Evolutionary conservation across 306 rosid genomes (phyloP).

Genomic region (Casuarina equisetifolia): DNA sequence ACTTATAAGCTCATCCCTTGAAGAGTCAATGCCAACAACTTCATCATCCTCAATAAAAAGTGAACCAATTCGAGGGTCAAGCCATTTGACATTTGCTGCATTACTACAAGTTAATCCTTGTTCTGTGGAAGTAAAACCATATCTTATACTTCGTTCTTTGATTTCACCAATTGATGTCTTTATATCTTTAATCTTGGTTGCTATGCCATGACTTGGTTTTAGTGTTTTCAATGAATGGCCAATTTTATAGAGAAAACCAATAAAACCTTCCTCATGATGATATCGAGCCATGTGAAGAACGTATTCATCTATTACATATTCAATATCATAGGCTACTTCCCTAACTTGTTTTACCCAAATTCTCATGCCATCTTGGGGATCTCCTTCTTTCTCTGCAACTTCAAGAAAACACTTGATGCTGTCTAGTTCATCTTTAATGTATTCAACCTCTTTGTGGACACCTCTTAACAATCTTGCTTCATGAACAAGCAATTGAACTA

Average conservation of each 20-base stretch:
- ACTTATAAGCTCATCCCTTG: not conserved
- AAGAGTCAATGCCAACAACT: not conserved
- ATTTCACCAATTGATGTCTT: not conserved
- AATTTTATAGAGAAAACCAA: not conserved
- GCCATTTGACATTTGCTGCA: not conserved
- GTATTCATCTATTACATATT: conserved; percentile 16
- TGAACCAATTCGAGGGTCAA: not conserved
- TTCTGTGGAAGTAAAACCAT: not conserved
- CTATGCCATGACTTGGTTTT: not conserved
- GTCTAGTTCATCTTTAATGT: not conserved
- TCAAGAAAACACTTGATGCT: not conserved
- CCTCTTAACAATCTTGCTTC: conserved; percentile 1
- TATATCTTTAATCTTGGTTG: not conserved
- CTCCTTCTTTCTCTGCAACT: not conserved
- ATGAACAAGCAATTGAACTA: not conserved
- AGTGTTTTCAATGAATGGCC: not conserved
- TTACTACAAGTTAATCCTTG: not conserved
- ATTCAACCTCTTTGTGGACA: not conserved
- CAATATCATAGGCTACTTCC: conserved; percentile 7
- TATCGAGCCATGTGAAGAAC: not conserved
- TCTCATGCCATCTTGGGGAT: not conserved
- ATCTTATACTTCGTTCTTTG: not conserved
- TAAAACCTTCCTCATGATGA: not conserved
- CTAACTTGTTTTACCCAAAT: conserved; percentile 6
- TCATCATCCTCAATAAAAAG: not conserved